phyloP scores from a whole-genome alignment of 2,329 filamentous ascomycete species.

The Dactylellina haptotyla region DNA sequence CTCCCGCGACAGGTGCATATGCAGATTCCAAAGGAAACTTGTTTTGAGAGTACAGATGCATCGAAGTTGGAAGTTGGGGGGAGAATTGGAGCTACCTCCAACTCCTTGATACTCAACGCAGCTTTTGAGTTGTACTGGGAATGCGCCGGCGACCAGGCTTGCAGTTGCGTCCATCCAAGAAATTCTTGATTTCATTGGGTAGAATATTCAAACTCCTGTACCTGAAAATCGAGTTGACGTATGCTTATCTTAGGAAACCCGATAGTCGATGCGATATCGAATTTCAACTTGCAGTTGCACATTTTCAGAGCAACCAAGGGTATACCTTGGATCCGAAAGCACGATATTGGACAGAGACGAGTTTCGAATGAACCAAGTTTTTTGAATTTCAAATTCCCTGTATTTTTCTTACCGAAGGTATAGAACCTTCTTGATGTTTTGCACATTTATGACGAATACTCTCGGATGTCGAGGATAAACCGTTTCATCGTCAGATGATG shows the following conservation, averaged over 20 bases:
- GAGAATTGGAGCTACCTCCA: too few relatives aligned
- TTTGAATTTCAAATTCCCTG: neutral
- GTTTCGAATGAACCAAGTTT: neutral
- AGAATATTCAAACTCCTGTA: neutral
- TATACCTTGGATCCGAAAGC: neutral
- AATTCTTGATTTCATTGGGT: too few relatives aligned
- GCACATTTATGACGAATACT: too few relatives aligned
- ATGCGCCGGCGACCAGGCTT: neutral
- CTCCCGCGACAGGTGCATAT: conserved; percentile 9
- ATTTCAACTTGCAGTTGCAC: too few relatives aligned
- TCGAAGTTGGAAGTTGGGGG: conserved; percentile 3
- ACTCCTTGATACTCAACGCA: too few relatives aligned
- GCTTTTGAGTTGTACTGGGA: too few relatives aligned
- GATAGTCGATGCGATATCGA: neutral
- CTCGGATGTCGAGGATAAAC: too few relatives aligned
- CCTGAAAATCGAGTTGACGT: neutral
- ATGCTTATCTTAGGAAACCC: neutral
- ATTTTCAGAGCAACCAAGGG: too few relatives aligned
- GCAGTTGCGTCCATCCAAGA: too few relatives aligned
- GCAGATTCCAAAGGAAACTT: neutral
- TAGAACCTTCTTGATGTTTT: too few relatives aligned
- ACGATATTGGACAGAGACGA: conserved; percentile 7
- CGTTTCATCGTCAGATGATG: too few relatives aligned
- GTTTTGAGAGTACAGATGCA: neutral
- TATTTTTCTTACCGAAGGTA: too few relatives aligned